Percentiles rank a stretch among this genome's conserved stretches.
phyloP scores from a whole-genome alignment of 495 filamentous ascomycete species.

The Aspergillus nanangensis region DNA sequence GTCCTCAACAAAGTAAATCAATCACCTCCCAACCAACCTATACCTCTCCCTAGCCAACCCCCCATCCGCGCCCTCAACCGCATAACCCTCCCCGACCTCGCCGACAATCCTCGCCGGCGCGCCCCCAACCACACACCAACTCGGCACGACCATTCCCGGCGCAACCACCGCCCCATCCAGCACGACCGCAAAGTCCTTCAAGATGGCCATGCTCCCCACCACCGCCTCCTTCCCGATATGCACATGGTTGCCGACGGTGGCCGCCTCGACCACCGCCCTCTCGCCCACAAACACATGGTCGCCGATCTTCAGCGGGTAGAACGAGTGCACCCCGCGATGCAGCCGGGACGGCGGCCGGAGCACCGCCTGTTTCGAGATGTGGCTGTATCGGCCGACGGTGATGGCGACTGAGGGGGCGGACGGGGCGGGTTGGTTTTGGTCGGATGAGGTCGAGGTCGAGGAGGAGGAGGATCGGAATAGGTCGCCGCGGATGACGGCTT shows the following conservation, averaged over 20 bases:
- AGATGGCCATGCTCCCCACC: conserved; percentile 77
- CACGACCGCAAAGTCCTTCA: conserved; percentile 86
- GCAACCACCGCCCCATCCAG: conserved; percentile 80
- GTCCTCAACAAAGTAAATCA: neutral
- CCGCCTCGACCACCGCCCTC: conserved; percentile 69
- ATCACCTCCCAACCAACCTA: conserved; percentile 35
- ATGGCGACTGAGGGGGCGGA: conserved; percentile 50
- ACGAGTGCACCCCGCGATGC: conserved; percentile 53
- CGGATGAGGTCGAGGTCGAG: conserved; percentile 17
- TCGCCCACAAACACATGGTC: conserved; percentile 88
- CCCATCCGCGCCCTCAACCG: conserved; percentile 46
- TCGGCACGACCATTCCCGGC: conserved; percentile 84
- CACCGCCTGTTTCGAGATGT: conserved; percentile 68
- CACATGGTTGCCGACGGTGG: conserved; percentile 74
- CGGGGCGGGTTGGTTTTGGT: conserved; percentile 7
- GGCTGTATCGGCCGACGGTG: conserved; percentile 82
- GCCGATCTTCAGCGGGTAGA: conserved; percentile 83
- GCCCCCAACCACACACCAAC: conserved; percentile 80
- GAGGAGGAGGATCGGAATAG: conserved; percentile 52
- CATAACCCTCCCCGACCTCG: conserved; percentile 79
- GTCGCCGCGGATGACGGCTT: conserved; percentile 89
- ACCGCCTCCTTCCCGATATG: conserved; percentile 70
- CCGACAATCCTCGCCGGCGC: conserved; percentile 77
- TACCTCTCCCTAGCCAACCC: conserved; percentile 46
- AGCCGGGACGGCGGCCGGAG: conserved; percentile 74